These are phyloP conservation scores for Alternaria arbusti DNA, from an alignment of 2,329 filamentous ascomycete genomes.

Conservation along the genomic window DNA sequence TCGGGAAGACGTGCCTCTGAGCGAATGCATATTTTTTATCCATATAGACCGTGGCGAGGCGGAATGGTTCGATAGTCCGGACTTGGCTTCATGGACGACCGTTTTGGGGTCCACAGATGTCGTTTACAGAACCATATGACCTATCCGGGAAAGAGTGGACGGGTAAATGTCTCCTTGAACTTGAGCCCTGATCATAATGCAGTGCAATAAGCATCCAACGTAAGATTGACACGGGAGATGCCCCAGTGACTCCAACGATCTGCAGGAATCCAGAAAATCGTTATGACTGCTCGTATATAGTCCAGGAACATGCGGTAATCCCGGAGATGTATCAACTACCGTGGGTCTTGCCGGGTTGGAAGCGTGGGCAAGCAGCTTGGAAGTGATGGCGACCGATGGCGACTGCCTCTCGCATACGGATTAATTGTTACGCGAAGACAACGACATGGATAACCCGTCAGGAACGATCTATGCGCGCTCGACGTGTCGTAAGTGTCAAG, in stretches of 20 bases:
- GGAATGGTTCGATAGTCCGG: not conserved
- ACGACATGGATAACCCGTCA: conserved; percentile 23
- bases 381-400: conserved; percentile 3
- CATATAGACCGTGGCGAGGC: not conserved
- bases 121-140: not conserved
- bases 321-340: not conserved
- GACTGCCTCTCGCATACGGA: not conserved
- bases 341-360: not conserved
- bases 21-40: not conserved
- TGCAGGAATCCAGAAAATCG: not conserved
- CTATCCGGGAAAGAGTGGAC: not conserved
- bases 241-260: not conserved
- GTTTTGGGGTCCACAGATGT: not conserved
- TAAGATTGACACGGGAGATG: conserved; percentile 6
- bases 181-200: conserved; percentile 7
- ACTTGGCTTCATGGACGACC: not conserved
- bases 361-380: conserved; percentile 16
- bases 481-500: conserved; percentile 7
- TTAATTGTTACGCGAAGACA: not conserved
- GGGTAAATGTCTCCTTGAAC: not conserved
- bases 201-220: not conserved
- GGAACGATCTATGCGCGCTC: not conserved
- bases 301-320: not conserved
- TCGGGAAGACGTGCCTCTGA: not conserved
- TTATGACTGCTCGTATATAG: conserved; percentile 1